phyloP scores from a whole-genome alignment of 495 filamentous ascomycete genomes.

The Podospora comata region DNA sequence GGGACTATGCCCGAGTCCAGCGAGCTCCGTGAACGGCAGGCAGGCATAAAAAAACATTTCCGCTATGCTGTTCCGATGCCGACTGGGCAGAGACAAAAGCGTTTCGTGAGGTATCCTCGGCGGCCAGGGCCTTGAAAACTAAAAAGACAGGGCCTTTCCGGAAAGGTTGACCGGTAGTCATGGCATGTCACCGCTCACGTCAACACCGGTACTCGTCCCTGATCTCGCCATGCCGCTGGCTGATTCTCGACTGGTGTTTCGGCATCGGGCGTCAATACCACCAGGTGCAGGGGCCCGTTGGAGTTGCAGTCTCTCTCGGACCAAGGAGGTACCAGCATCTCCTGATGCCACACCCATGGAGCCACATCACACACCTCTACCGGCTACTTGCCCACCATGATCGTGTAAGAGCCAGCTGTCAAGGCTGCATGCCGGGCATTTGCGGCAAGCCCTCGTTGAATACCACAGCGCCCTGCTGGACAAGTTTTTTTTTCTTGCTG shows the following conservation, averaged over 20 bases:
- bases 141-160: not conserved
- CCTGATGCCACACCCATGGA: not conserved
- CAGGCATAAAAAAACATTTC: not conserved
- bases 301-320: slow-evolving; percentile 20
- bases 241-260: not conserved
- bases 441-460: not conserved
- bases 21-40: slow-evolving; percentile 6
- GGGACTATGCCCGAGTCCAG: slow-evolving; percentile 5
- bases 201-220: not conserved
- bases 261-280: slow-evolving; percentile 1
- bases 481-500: not conserved
- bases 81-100: not conserved
- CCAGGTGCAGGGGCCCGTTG: slow-evolving; percentile 21
- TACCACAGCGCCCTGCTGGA: not conserved
- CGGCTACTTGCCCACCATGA: not conserved
- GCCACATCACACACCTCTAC: not conserved
- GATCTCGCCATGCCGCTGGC: not conserved
- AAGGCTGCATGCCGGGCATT: not conserved
- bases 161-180: not conserved
- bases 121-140: not conserved
- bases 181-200: not conserved
- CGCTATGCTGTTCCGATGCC: not conserved
- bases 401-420: not conserved
- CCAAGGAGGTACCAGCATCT: slow-evolving; percentile 1
- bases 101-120: not conserved